phyloP scores from a whole-genome alignment of 2,329 filamentous ascomycete species.

The Venturia effusa region DNA sequence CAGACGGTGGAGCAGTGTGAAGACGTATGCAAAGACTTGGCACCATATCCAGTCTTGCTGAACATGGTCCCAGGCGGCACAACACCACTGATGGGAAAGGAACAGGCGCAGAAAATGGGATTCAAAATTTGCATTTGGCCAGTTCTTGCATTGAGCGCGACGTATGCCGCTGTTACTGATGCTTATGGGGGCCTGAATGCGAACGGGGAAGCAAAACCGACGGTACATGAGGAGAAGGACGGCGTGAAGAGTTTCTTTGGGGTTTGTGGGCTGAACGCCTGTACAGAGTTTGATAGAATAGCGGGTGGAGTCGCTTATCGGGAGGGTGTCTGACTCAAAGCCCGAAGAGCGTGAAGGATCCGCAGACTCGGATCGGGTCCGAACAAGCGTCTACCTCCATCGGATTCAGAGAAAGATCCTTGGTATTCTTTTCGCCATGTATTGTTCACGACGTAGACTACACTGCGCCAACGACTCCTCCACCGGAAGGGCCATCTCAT shows the following conservation, averaged over 20 bases:
- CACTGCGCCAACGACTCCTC: too few species aligned
- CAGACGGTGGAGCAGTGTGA: conserved; percentile 39
- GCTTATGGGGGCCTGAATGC: conserved; percentile 28
- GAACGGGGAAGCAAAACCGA: conserved; percentile 28
- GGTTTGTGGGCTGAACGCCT: conserved; percentile 41
- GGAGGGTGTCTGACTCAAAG: conserved; percentile 6
- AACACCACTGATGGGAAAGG: conserved; percentile 41
- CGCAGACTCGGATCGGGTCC: too few species aligned
- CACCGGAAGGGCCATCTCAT: too few species aligned
- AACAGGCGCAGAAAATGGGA: conserved; percentile 44
- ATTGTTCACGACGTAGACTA: too few species aligned
- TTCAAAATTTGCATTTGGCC: conserved; percentile 51
- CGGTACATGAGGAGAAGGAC: conserved; percentile 25
- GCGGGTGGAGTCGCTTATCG: conserved; percentile 27
- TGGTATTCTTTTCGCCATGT: too few species aligned
- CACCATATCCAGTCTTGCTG: conserved; percentile 41
- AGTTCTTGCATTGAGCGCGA: conserved; percentile 17
- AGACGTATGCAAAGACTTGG: conserved; percentile 35
- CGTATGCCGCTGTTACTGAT: conserved; percentile 14
- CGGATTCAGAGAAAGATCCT: too few species aligned
- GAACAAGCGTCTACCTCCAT: too few species aligned
- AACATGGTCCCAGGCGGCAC: conserved; percentile 49
- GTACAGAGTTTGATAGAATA: conserved; percentile 38
- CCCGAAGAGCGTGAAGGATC: too few species aligned
- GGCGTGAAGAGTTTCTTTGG: conserved; percentile 40